Base-by-base conservation (phyloP, 2,329 filamentous ascomycete species). In the Nemania abortiva region DNA sequence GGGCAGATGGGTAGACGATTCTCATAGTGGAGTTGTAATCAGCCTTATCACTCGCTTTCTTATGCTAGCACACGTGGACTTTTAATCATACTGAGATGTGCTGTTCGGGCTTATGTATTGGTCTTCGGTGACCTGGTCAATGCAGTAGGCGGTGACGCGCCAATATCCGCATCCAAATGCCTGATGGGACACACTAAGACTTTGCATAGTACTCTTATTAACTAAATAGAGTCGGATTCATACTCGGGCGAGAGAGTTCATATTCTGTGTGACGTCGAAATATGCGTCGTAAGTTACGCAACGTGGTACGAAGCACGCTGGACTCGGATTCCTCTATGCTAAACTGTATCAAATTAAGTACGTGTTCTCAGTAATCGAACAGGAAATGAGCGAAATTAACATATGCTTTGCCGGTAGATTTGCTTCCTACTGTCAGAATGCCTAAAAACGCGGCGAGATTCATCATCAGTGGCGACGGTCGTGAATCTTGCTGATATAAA, bases 21-120 rank as follows among this genome's bases (percentile, higher is more conserved):
- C 37, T 34, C 27, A 22, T 39, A 37, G 50, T 47, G 60, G 65
- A 50, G 49, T 61, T 52, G 20, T 55, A 59, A 47, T 59, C 66
- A 68, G 66, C 66, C 66, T 65, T 57, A 58, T 49, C 49, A 54
- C 20, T 20, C 29, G 37, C 3, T 11, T 53, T 55, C 27, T 47
- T 47, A 47, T 18, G 31, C 47, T 54, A 45, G 59, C 29, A 57
- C 59, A 60, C 61, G 61, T 60, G 55, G 27, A 50, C 27, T 18
- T 68, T 27, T 9, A n/a, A 22, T 57, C 45, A 61, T 53, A 9
- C 52, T 13, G 45, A 52, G 13, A 39, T 37, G 7, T 55, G 39
- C 50, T 52, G 42, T 57, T 13, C 31, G 42, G 53, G n/a, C 53
- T 39, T 18, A 52, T 37, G 34, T 37, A 37, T 52, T 64, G 53